Evolutionary conservation across 345 rosid species (phyloP), one percentile per base, ranked within the genome.

Genomic region (Populus davidiana): DNA sequence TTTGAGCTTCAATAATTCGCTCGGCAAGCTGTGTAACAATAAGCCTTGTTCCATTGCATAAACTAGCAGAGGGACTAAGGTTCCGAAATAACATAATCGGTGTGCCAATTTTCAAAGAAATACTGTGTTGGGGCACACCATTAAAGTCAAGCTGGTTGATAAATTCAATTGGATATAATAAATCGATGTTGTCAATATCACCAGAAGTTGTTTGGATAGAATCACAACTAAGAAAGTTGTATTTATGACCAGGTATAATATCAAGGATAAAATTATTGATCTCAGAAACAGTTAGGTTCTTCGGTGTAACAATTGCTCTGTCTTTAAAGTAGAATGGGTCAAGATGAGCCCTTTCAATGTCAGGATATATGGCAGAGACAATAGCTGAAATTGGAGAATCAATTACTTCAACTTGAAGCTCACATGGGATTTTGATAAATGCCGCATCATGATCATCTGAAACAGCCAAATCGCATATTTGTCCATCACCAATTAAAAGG

Each of bases 21-120:
- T 5, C 29, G 1, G n/a, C 47, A 1, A 63, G n/a, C 1, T 20
- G 20, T 20, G 43, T 71, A 25, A 70, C 31, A 8, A 47, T 35
- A n/a, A 54, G 17, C 29, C 80, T 31, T 62, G 76, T 71, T 0
- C 65, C 66, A 64, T 78, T 78, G 8, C 76, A 78, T 12, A 63
- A 18, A 0, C 76, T 50, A 0, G 6, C 2, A 0, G 62, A 31
- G 14, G 62, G 71, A 59, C 64, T 49, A 10, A 78, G 21, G 17
- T 78, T 78, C 11, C 65, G 47, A 4, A 78, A 18, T 12, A 78
- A 14, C 63, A 78, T 72, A 1, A 78, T 25, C 0, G 67, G 81
- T 9, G 35, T 56, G 2, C 81, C 72, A 36, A 78, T 12, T 56
- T 78, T 72, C 12, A 78, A 47, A 12, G n/a, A 10, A 7, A 71